These are phyloP conservation scores for Nitzschia sp. DNA, from an alignment of 108 stramenopile species.

Conservation along the genomic window DNA sequence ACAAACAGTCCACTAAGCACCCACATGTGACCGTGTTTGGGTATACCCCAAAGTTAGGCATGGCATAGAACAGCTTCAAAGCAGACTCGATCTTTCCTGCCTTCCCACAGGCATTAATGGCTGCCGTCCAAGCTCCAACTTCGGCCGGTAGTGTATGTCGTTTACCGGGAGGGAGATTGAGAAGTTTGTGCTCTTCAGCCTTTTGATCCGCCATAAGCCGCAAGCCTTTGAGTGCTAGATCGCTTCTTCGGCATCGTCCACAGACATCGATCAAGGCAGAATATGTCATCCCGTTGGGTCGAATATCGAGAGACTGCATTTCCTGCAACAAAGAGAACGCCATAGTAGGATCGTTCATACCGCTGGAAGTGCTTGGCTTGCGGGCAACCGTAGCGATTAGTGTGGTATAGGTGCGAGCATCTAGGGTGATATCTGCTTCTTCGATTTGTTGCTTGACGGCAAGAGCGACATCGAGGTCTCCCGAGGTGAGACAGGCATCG, in stretches of 20 bases:
- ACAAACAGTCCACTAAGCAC: constrained; percentile 65
- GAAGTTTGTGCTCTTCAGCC: neutral
- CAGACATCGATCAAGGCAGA: constrained; percentile 87
- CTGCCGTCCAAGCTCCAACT: constrained; percentile 90
- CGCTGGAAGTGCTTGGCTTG: constrained; percentile 33
- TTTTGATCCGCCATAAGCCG: constrained; percentile 61
- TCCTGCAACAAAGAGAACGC: constrained; percentile 75
- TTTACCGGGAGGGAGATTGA: constrained; percentile 4
- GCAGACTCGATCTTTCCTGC: constrained; percentile 75
- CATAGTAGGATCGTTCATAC: constrained; percentile 64
- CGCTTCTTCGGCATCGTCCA: constrained; percentile 62
- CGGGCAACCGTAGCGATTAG: constrained; percentile 84
- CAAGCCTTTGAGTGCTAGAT: constrained; percentile 81
- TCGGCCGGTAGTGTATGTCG: constrained; percentile 45
- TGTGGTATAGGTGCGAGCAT: constrained; percentile 77
- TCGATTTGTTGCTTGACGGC: constrained; percentile 51
- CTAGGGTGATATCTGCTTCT: constrained; percentile 48
- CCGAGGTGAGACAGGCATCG: constrained; percentile 75
- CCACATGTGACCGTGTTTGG: constrained; percentile 85
- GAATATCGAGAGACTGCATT: constrained; percentile 60
- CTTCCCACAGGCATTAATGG: constrained; percentile 89
- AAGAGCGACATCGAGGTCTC: constrained; percentile 70
- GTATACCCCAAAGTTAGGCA: constrained; percentile 70
- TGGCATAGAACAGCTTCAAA: constrained; percentile 63
- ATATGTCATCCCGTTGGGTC: constrained; percentile 86